Evolutionary conservation across 805 yeast genomes (phyloP).

Genomic region (Candida morakotiae): DNA sequence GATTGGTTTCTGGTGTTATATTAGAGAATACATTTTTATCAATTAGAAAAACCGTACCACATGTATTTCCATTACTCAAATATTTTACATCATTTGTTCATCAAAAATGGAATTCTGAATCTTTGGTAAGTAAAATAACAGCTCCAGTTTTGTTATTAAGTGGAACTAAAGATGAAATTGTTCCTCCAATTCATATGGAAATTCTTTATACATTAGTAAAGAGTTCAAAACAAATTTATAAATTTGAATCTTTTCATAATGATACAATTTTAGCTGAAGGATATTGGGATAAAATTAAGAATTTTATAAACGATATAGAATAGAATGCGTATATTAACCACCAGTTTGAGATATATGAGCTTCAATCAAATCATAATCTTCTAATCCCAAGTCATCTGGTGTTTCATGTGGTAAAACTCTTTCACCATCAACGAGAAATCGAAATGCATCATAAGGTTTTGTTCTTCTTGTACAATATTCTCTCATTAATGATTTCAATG

Average conservation of each 20-base stretch:
- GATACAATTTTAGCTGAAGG: conserved; percentile 73
- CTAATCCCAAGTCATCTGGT: no score
- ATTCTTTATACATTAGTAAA: conserved; percentile 50
- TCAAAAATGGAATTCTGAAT: conserved; percentile 80
- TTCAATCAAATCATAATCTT: no score
- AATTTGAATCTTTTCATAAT: conserved; percentile 70
- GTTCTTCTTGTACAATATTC: no score
- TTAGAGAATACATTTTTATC: conserved; percentile 85
- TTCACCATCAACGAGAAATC: no score
- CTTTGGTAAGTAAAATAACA: conserved; percentile 48
- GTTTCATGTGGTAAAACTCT: no score
- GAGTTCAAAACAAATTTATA: conserved; percentile 49
- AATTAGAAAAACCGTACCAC: conserved; percentile 66
- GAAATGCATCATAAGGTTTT: no score
- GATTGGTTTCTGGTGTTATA: conserved; percentile 58
- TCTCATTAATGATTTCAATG: no score
- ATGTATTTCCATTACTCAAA: conserved; percentile 64
- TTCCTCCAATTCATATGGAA: conserved; percentile 83
- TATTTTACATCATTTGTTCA: conserved; percentile 61
- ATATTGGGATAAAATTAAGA: conserved; percentile 65
- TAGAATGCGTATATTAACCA: no score
- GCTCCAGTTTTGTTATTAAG: conserved; percentile 66
- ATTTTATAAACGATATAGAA: no score
- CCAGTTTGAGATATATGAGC: no score
- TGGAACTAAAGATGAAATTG: conserved; percentile 81